These are phyloP conservation scores for Haematococcus lacustris DNA, from an alignment of 139 green algal genomes.

Conservation along the genomic window DNA sequence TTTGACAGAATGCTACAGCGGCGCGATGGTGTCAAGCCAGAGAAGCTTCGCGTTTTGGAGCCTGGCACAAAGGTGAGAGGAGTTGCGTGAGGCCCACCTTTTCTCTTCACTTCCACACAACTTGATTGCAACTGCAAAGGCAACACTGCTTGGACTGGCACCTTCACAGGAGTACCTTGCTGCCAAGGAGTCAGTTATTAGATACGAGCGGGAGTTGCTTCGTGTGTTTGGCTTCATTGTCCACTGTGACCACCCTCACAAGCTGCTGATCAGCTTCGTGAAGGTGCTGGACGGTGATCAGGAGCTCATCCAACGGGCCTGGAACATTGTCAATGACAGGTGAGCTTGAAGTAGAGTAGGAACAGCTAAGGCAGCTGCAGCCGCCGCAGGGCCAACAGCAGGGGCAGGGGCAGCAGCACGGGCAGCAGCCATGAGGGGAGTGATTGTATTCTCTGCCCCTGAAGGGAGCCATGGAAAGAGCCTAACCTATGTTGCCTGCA, in stretches of 20 bases:
- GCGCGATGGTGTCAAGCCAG: background rate
- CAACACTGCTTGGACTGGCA: background rate
- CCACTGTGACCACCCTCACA: conserved; percentile 87
- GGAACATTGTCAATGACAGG: conserved; percentile 89
- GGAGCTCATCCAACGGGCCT: conserved; percentile 58
- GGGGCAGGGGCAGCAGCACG: background rate
- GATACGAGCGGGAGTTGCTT: conserved; percentile 73
- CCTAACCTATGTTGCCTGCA: background rate
- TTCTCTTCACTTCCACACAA: background rate
- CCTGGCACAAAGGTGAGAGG: conserved; percentile 42
- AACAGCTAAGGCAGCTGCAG: background rate
- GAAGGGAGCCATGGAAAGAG: background rate
- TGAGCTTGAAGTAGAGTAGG: conserved; percentile 10
- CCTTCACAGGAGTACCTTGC: conserved; percentile 45
- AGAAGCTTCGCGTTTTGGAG: conserved; percentile 46
- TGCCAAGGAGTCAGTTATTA: conserved; percentile 57
- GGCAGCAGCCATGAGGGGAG: background rate
- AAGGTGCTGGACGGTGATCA: conserved; percentile 37
- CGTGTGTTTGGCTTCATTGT: conserved; percentile 55
- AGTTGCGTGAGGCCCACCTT: background rate
- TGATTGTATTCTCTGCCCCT: background rate
- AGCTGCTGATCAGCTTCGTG: conserved; percentile 78
- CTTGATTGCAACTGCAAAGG: background rate
- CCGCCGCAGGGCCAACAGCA: background rate
- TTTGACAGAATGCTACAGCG: conserved; percentile 43